Evolutionary conservation across 495 filamentous ascomycete genomes (phyloP).

Genomic region (Penicillium coffeae): DNA sequence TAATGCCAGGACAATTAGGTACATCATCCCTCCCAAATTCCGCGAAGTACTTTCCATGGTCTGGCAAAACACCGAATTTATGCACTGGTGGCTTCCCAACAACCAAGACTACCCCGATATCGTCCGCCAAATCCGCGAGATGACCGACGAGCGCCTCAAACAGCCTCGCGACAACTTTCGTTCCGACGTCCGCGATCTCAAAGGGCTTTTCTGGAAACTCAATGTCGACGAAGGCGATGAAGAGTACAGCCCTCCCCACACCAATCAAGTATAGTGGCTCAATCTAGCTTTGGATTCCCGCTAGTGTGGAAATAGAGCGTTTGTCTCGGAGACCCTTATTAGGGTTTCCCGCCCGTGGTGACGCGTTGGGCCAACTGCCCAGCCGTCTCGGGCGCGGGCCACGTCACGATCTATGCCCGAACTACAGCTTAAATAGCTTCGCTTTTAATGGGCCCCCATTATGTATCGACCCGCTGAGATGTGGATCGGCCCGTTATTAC

Average conservation of each 20-base stretch:
- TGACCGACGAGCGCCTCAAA: constrained; percentile 66
- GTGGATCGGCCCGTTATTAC: background rate
- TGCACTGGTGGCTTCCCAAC: constrained; percentile 84
- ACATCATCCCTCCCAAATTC: constrained; percentile 72
- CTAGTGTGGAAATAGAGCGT: too few relatives aligned
- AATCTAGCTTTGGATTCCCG: background rate
- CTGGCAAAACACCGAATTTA: constrained; percentile 64
- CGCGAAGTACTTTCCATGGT: constrained; percentile 67
- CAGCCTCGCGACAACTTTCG: constrained; percentile 59
- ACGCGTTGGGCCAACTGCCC: background rate
- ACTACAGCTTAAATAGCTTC: background rate
- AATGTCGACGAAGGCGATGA: constrained; percentile 38
- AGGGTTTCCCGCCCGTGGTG: too few relatives aligned
- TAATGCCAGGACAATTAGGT: constrained; percentile 49
- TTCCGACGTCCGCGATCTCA: constrained; percentile 71
- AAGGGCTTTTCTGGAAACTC: constrained; percentile 60
- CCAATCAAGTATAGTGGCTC: background rate
- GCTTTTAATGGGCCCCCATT: too few relatives aligned
- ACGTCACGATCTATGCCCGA: background rate
- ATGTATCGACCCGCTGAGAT: background rate
- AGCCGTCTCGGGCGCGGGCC: background rate
- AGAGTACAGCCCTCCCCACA: constrained; percentile 25
- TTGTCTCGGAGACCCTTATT: too few relatives aligned
- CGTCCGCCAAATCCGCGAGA: constrained; percentile 68
- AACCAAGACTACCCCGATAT: constrained; percentile 69